These are phyloP conservation scores for Plasmodium vinckei DNA, from an alignment of 169 alveolate species.

Conservation along the genomic window DNA sequence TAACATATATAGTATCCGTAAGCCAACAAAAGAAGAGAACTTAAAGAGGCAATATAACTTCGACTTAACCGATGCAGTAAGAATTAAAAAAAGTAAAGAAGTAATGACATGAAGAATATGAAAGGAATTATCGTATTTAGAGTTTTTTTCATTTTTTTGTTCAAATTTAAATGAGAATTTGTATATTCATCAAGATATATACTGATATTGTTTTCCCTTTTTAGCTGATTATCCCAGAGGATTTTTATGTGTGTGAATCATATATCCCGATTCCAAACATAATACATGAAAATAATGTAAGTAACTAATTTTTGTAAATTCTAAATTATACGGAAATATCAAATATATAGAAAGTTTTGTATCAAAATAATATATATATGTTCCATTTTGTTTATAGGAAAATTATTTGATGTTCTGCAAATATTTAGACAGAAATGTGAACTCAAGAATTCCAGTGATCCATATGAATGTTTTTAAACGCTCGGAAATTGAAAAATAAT, in stretches of 20 bases:
- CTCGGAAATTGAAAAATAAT: slow-evolving; percentile 2
- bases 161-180: background rate
- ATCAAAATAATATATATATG: background rate
- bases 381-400: slow-evolving; percentile 32
- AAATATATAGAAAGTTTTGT: background rate
- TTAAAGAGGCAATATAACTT: slow-evolving; percentile 33
- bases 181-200: too few relatives aligned
- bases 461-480: slow-evolving; percentile 44
- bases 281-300: slow-evolving; percentile 47
- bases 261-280: slow-evolving; percentile 64
- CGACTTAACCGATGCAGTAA: slow-evolving; percentile 59
- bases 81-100: background rate
- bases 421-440: slow-evolving; percentile 40
- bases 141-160: background rate
- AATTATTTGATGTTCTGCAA: slow-evolving; percentile 28
- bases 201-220: background rate
- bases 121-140: background rate
- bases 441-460: slow-evolving; percentile 63
- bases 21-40: slow-evolving; percentile 30
- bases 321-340: background rate
- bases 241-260: slow-evolving; percentile 48
- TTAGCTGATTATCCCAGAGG: slow-evolving; percentile 73
- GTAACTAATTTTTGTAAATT: too few relatives aligned
- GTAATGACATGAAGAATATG: background rate
- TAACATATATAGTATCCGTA: slow-evolving; percentile 59